Conservation (phyloP, 305 asterid genomes). For the Fraxinus nigra region DNA sequence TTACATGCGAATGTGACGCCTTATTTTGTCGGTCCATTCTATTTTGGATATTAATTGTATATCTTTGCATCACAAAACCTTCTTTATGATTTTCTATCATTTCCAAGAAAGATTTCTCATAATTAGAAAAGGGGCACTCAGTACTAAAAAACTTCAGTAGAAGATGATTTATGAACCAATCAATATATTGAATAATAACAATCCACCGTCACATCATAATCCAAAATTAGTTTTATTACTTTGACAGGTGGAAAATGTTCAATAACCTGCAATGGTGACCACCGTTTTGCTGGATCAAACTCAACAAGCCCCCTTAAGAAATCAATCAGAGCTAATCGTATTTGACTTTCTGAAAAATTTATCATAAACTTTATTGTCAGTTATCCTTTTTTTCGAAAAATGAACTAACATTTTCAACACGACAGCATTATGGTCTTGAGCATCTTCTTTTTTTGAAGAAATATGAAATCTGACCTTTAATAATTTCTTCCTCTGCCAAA, state of each 20-base stretch:
- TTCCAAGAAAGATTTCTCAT: not conserved
- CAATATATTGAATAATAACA: conserved; percentile 14
- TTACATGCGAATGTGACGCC: not conserved
- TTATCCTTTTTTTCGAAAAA: conserved; percentile 3
- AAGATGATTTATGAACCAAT: not conserved
- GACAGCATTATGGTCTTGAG: conserved; percentile 6
- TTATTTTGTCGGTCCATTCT: not conserved
- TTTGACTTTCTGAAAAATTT: conserved; percentile 68
- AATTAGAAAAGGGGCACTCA: not conserved
- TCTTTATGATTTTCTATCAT: not conserved
- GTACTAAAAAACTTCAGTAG: not conserved
- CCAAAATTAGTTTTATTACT: conserved; percentile 17
- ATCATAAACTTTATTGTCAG: conserved; percentile 17
- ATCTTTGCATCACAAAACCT: not conserved
- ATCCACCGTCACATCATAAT: conserved; percentile 18
- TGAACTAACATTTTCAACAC: conserved; percentile 18
- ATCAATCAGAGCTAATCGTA: conserved; percentile 81
- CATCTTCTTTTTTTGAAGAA: conserved; percentile 19
- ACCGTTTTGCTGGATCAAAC: conserved; percentile 98
- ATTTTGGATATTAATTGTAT: not conserved
- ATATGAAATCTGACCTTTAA: conserved; percentile 58
- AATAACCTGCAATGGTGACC: conserved; percentile 97
- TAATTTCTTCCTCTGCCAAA: conserved; percentile 66
- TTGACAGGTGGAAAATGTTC: conserved; percentile 20
- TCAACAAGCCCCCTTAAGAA: conserved; percentile 96